These are phyloP conservation scores for Monascus purpureus DNA, from an alignment of 495 filamentous ascomycete species.

Conservation along the genomic window DNA sequence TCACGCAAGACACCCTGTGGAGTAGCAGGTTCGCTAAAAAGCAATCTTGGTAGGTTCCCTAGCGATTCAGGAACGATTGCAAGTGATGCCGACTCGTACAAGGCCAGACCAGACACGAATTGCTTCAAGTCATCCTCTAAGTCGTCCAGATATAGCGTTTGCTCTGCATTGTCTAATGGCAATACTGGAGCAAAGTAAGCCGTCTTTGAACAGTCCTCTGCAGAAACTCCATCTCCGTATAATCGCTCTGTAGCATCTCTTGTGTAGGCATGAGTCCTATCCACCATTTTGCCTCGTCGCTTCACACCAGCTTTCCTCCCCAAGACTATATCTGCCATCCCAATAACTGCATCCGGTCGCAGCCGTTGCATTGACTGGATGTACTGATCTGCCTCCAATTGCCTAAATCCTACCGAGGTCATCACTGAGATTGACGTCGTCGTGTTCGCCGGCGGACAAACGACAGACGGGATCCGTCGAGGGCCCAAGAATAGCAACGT, in stretches of 20 bases:
- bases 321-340: conserved; percentile 60
- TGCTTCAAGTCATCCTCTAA: conserved; percentile 39
- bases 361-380: conserved; percentile 43
- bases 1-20: conserved; percentile 67
- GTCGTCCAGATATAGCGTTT: conserved; percentile 61
- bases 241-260: conserved; percentile 37
- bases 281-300: conserved; percentile 66
- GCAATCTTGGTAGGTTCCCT: conserved; percentile 53
- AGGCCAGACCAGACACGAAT: conserved; percentile 58
- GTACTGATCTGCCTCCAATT: conserved; percentile 55
- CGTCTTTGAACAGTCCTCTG: conserved; percentile 17
- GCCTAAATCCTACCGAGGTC: conserved; percentile 70
- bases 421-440: conserved; percentile 57
- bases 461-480: conserved; percentile 61
- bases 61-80: conserved; percentile 45
- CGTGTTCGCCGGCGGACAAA: conserved; percentile 59
- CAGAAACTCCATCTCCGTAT: conserved; percentile 22
- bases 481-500: conserved; percentile 62
- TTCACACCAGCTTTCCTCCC: conserved; percentile 47
- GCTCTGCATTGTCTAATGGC: conserved; percentile 57
- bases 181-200: conserved; percentile 71
- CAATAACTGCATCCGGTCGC: conserved; percentile 68
- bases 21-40: conserved; percentile 47
- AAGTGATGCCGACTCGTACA: conserved; percentile 65
- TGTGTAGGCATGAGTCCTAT: conserved; percentile 65